Evolutionary conservation across 352 stramenopile species (phyloP).

Genomic region (Phytophthora fragariaefolia): DNA sequence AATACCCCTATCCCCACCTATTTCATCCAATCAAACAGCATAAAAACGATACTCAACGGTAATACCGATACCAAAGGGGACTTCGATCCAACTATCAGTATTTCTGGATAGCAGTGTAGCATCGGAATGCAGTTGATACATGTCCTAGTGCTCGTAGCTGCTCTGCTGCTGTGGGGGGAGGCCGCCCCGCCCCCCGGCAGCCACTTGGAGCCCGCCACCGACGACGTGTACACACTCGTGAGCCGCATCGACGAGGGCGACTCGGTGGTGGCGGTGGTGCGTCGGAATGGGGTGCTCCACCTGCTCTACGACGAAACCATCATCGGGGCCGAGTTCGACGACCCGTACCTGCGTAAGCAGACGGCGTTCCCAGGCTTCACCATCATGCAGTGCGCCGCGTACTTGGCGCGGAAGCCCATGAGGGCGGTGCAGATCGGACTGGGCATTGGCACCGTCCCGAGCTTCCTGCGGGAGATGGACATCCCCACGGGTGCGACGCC

Average conservation of each 20-base stretch:
- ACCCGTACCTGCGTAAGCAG: slow-evolving; percentile 60
- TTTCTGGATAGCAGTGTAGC: too few species aligned
- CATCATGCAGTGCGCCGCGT: slow-evolving; percentile 80
- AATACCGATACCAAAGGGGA: too few species aligned
- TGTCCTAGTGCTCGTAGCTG: too few species aligned
- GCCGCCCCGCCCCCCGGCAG: slow-evolving; percentile 4
- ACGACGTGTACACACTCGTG: slow-evolving; percentile 35
- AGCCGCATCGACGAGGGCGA: slow-evolving; percentile 46
- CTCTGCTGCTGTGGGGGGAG: slow-evolving; percentile 20
- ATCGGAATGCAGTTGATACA: slow-evolving; percentile 4
- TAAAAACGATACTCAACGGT: too few species aligned
- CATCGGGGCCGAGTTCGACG: slow-evolving; percentile 81
- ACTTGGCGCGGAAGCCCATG: slow-evolving; percentile 51
- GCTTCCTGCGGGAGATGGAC: slow-evolving; percentile 60
- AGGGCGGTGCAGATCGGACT: slow-evolving; percentile 70
- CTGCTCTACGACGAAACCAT: slow-evolving; percentile 81
- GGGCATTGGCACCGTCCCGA: slow-evolving; percentile 75
- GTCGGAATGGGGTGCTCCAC: slow-evolving; percentile 57
- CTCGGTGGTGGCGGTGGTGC: slow-evolving; percentile 68
- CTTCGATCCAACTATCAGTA: too few species aligned
- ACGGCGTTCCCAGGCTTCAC: slow-evolving; percentile 80
- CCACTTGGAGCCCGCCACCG: slow-evolving; percentile 8
- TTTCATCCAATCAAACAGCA: too few species aligned
- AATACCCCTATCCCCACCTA: too few species aligned
- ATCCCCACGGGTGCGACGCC: slow-evolving; percentile 68